These are phyloP conservation scores for Eucalyptus pauciflora DNA, from an alignment of 345 rosid species.

Conservation along the genomic window DNA sequence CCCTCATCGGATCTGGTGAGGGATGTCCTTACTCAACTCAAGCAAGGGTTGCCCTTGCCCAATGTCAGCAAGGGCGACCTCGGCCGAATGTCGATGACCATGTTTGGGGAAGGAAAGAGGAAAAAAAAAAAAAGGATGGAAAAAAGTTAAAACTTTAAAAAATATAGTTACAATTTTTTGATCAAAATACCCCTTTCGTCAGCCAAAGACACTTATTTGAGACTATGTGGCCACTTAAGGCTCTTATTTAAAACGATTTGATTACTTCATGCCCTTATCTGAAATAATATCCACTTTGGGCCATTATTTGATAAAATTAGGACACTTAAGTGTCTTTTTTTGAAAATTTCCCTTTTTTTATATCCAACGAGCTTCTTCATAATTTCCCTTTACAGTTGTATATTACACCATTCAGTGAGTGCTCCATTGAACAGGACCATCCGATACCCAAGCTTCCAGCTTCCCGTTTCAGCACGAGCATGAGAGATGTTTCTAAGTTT, in stretches of 20 bases:
- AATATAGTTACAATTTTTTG: no score
- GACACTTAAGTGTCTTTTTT: no score
- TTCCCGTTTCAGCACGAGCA: not conserved
- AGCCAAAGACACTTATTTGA: no score
- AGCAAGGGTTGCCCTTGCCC: no score
- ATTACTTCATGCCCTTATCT: fast-evolving
- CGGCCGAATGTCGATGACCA: fast-evolving
- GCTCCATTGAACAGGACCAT: not conserved
- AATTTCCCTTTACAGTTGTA: not conserved
- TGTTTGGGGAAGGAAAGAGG: no score
- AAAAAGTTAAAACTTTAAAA: no score
- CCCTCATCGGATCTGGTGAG: fast-evolving
- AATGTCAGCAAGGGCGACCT: fast-evolving
- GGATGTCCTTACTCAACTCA: fast-evolving
- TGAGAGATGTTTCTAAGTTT: not conserved
- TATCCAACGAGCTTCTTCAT: not conserved
- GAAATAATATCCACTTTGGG: no score
- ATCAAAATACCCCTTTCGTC: fast-evolving
- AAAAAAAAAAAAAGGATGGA: no score
- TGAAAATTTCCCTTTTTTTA: not conserved
- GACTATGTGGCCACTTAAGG: no score
- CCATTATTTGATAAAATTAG: no score
- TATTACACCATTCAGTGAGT: not conserved
- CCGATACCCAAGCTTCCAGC: not conserved
- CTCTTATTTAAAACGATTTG: no score